phyloP scores from a whole-genome alignment of 2,329 filamentous ascomycete genomes.

The Sphaceloma murrayae region DNA sequence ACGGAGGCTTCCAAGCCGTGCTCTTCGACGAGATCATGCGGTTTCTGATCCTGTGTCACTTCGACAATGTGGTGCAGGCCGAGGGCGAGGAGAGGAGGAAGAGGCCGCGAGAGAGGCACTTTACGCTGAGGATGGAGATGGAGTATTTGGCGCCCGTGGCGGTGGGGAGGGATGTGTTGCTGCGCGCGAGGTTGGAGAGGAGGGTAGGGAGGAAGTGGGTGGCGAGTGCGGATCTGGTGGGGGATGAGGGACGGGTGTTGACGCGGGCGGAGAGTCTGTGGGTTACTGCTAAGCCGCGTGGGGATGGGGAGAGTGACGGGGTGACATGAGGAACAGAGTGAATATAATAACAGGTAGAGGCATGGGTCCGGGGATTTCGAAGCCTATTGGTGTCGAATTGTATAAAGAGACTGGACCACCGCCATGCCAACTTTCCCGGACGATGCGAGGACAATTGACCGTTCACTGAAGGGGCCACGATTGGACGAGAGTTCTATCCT shows the following conservation, averaged over 20 bases:
- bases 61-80: neutral
- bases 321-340: neutral
- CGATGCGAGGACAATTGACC: no score
- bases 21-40: conserved; percentile 7
- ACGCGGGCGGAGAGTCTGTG: conserved; percentile 27
- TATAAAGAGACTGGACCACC: no score
- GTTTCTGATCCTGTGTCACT: conserved; percentile 5
- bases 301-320: neutral
- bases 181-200: conserved; percentile 54
- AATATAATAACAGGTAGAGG: neutral
- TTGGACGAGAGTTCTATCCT: no score
- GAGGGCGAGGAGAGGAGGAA: neutral
- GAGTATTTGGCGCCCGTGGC: conserved; percentile 62
- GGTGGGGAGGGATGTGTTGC: conserved; percentile 60
- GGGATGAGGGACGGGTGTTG: conserved; percentile 16
- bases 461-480: no score
- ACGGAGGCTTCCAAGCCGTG: conserved; percentile 11
- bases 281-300: conserved; percentile 32
- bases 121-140: conserved; percentile 51
- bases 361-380: no score
- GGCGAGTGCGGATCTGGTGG: conserved; percentile 2
- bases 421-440: no score
- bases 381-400: no score
- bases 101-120: conserved; percentile 3
- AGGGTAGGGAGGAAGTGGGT: conserved; percentile 44